Base-by-base conservation (phyloP, 164 flowering plant genomes). In the Buxus sempervirens region DNA sequence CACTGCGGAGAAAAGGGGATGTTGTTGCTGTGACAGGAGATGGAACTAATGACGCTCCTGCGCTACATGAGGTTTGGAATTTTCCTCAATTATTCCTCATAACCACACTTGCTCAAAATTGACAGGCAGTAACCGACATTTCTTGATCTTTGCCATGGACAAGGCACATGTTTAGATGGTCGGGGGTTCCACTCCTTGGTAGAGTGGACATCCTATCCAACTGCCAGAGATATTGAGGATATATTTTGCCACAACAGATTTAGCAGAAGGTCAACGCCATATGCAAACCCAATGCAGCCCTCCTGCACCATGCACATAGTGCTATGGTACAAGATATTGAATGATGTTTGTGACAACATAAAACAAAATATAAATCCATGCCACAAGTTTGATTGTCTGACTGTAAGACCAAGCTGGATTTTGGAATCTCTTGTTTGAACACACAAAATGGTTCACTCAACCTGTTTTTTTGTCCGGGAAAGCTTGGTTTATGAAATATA, bases 1-100 rank as follows among this genome's bases (percentile, higher is more conserved):
- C 97, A 58, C 74, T 95, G 73, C 85, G 80, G 63, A 90, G 71
- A 70, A 80, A 53, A 48, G 88, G 88, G 1, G 88, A 92, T 75
- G 96, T 92, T 77, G 98, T 95, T 75, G 98, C 98, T 70, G 98
- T 95, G 9, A 95, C 98, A 66, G 98, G 97, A 65, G 98, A 95
- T 80, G 98, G 98, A 7, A 91, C 99, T 54, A 96, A 96, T 78
- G 99, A 96, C 80, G 99, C 99, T 66, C 98, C 98, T 62, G 97
- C 98, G 21, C 76, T 95, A 63, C 92, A 92, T 68, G 97, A 92
- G 97, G 98, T 94, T 62, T 73, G 67, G 55, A 9, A 20, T 62
- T 41, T 72, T 19, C 38, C 9, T 15, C 0, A 23, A 21, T 71
- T 20, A 6, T 61, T 45, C 54, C 1, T 32, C 1, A 0, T 28